Base-by-base conservation (phyloP, 1,284 basidiomycete genomes). In the Cystobasidium slooffiae region DNA sequence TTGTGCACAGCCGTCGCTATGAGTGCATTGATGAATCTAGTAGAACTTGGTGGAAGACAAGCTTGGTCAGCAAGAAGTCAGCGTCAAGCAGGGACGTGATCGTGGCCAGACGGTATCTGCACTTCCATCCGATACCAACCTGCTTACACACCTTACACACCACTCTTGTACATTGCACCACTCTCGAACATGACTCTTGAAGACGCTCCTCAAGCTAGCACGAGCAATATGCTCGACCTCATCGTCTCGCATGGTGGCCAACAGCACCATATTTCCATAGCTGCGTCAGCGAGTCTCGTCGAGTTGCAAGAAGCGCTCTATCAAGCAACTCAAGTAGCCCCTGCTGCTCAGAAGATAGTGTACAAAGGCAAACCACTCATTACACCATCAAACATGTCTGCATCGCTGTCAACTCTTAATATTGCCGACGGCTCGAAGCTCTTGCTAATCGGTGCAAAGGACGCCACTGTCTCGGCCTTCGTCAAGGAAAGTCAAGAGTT, bases 381-480 rank as follows among this genome's bases (percentile, higher is more conserved):
- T 22, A 58, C 18, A 24, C 3, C 31, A 10, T 52, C 46, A n/a
- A 46, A 52, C 37, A 43, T n/a, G 18, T 24, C 59, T 22, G 20
- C 24, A 10, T 24, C 73, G 22, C 51, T 75, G 8, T 14, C 66
- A 31, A 12, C 46, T 6, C 52, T 75, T 20, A 46, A 49, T 43
- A 20, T 63, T n/a, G 20, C 22, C 18, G 61, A 0, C 31, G 46
- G 22, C 41, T 52, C 52, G 58, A 78, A 77, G 56, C 67, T 78
- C 10, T 68, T 79, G 20, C 61, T 79, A 8, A 64, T 79, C 51
- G 78, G 77, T 12, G 65, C 77, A 10, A 65, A 59, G 9, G 44
- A 39, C 0, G 53, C 47, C n/a, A 59, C 53, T 0, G 69, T 77
- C 24, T 63, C 75, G 6, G 59, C 72, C 16, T 72, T 77, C 43